Base-by-base conservation (phyloP, 768 basidiomycete genomes). In the Tephrocybe sp. region DNA sequence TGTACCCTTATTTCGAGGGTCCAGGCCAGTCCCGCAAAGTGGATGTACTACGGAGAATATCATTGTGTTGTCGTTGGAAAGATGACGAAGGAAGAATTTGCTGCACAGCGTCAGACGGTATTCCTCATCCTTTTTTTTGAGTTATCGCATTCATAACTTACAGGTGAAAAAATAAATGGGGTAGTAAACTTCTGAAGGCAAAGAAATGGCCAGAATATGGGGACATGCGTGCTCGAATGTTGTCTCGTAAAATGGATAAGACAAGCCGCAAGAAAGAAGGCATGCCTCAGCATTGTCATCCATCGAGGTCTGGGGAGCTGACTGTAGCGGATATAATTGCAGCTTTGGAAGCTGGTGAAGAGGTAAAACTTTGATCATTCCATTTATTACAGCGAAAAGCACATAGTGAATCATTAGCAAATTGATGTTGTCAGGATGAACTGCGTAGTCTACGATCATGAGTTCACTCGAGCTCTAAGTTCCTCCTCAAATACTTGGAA, bases 141-240 rank as follows among this genome's bases (percentile, higher is more conserved):
- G 16, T 16, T 27, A 42, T 46, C 25, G 2, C n/a, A n/a, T n/a
- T n/a, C n/a, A n/a, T n/a, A n/a, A n/a, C 19, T 33, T 42, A 9
- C 33, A 60, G 59, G 54, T 56, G n/a, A 3, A 58, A 63, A 47
- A 29, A 27, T 1, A 16, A 33, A 10, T 66, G 63, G 63, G 59
- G 56, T 0, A 36, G 54, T n/a, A 34, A 42, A 1, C 18, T 59
- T 1, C 8, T 59, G 11, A 50, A 50, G 1, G 43, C 21, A 4
- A 53, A 52, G 23, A 40, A 22, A 13, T 49, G 54, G 25, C 53
- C 56, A 8, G 55, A 57, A 1, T 66, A 61, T 42, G 56, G 56
- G 0, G 38, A 42, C 1, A 67, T 67, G 60, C 61, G 62, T 2
- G 58, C 56, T 6, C 55, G 66, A 2, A 63, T 67, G 42, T 58